Evolutionary conservation across 768 basidiomycete species (phyloP).

Genomic region (Rhodotorula toruloides): DNA sequence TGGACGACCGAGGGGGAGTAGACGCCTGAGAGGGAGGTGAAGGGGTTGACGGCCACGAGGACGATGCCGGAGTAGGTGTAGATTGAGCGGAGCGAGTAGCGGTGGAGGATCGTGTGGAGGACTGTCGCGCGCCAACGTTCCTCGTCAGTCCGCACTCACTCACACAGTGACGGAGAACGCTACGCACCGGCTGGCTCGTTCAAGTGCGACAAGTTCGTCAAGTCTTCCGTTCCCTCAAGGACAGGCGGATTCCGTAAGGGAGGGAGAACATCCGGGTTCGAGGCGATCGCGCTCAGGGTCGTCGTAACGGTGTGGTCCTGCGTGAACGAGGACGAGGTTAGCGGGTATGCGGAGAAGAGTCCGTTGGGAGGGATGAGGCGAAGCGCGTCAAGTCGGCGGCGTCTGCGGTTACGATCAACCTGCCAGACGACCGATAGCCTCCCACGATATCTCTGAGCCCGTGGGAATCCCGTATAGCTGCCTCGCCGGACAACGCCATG

Average conservation of each 20-base stretch:
- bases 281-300: conserved; percentile 65
- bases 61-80: conserved; percentile 99
- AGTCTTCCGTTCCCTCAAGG: conserved; percentile 92
- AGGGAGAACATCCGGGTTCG: conserved; percentile 57
- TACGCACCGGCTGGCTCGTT: conserved; percentile 92
- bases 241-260: conserved; percentile 94
- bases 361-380: background rate
- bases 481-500: too few relatives aligned
- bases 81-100: conserved; percentile 94
- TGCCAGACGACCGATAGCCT: too few relatives aligned
- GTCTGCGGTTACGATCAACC: too few relatives aligned
- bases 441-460: too few relatives aligned
- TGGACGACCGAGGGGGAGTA: conserved; percentile 97
- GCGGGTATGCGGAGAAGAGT: conserved; percentile 2
- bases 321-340: background rate
- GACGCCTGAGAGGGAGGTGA: conserved; percentile 85
- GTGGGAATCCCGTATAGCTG: too few relatives aligned
- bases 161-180: too few relatives aligned
- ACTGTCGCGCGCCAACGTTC: too few relatives aligned
- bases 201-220: conserved; percentile 93
- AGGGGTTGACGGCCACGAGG: conserved; percentile 97
- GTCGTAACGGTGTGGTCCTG: conserved; percentile 58
- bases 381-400: background rate
- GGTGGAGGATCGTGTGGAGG: conserved; percentile 90
- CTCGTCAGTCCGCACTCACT: too few relatives aligned